These are phyloP conservation scores for Tephrocybe sp. DNA, from an alignment of 768 basidiomycete species.

Conservation along the genomic window DNA sequence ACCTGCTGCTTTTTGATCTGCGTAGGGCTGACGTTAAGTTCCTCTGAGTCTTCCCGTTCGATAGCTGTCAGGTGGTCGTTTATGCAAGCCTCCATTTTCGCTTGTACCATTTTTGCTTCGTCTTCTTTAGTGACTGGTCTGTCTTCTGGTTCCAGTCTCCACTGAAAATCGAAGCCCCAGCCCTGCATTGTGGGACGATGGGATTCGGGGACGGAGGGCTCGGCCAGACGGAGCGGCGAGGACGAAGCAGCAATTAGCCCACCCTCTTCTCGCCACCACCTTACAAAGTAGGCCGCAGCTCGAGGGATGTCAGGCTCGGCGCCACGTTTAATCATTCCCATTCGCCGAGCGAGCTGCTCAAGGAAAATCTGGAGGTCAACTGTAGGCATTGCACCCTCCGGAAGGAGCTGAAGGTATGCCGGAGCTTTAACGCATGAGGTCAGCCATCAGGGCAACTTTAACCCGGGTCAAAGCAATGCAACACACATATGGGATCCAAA, in stretches of 20 bases:
- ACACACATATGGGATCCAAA: conserved; percentile 68
- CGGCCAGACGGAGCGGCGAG: conserved; percentile 25
- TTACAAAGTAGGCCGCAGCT: conserved; percentile 78
- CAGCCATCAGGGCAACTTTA: conserved; percentile 7
- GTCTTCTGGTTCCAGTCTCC: conserved; percentile 41
- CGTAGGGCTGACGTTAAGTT: conserved; percentile 62
- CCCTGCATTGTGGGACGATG: conserved; percentile 39
- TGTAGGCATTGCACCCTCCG: conserved; percentile 52
- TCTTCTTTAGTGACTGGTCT: conserved; percentile 19
- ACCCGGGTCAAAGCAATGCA: conserved; percentile 13
- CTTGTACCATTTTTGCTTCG: conserved; percentile 41
- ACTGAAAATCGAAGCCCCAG: conserved; percentile 87
- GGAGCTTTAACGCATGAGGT: conserved; percentile 43
- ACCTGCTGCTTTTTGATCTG: conserved; percentile 62
- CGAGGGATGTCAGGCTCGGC: conserved; percentile 67
- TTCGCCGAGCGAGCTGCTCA: conserved; percentile 61
- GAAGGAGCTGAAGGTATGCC: conserved; percentile 65
- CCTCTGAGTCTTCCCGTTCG: conserved; percentile 49
- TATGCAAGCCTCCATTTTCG: conserved; percentile 71
- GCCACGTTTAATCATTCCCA: conserved; percentile 82
- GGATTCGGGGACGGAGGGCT: conserved; percentile 9
- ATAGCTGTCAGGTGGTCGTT: conserved; percentile 46
- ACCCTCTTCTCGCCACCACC: conserved; percentile 84
- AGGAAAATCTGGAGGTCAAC: conserved; percentile 66
- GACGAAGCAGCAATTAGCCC: conserved; percentile 55